Base-by-base conservation (phyloP, 108 stramenopile genomes). In the Cyclotella kingstonii region DNA sequence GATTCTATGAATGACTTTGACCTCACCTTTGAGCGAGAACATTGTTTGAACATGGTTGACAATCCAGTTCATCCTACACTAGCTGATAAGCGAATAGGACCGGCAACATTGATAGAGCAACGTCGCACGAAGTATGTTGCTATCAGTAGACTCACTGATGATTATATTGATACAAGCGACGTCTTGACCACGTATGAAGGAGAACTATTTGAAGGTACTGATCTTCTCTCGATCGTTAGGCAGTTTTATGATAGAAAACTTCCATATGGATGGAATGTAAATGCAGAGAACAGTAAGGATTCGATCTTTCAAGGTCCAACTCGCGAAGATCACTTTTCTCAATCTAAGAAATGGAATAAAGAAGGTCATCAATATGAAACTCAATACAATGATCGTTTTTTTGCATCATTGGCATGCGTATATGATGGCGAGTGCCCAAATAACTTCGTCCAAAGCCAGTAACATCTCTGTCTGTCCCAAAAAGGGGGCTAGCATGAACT, bases 21-120 rank as follows among this genome's bases (percentile, higher is more conserved):
- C 54, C 84, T 79, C 15, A 46, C 46, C 4, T 48, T 81, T 17
- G 65, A 80, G 55, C 54, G 89, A 25, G 45, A 54, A 12, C 31
- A 66, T 22, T 91, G 89, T 54, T 76, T 71, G 2, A 93, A 95
- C 62, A 86, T 93, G 39, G 94, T 84, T 1, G 94, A 95, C 53
- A 95, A 93, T 62, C 84, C 87, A 0, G 43, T 84, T 23, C 89
- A 89, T 73, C 60, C 72, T 2, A 91, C 94, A 6, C 43, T 73
- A 6, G 83, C 87, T 4, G 94, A 93, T 63, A 76, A 89, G 63
- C 75, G 92, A 27, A 83, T 87, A n/a, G 91, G 87, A 7, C 60
- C 44, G 2, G 57, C 54, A 21, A 60, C 8, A 15, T 53, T 83
- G 28, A 76, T 88, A 6, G 69, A 89, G 44, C 59, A 30, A 52